phyloP scores from a whole-genome alignment of 202 grass and related monocot genomes.

The Alloteropsis angusta region DNA sequence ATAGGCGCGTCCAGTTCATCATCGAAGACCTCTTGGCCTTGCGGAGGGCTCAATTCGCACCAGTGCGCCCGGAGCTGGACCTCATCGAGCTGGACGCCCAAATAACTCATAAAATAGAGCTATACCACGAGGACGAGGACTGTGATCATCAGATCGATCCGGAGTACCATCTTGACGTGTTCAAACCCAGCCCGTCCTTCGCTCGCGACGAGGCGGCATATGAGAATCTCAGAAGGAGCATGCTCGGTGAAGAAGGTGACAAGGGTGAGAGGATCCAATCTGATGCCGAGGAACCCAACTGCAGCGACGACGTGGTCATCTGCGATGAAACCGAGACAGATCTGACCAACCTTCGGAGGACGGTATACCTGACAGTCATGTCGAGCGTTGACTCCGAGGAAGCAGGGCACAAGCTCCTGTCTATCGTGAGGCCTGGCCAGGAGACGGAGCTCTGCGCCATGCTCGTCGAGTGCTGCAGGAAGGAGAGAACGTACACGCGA shows the following conservation, averaged over 20 bases:
- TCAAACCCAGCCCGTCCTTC: neutral
- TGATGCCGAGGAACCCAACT: no score
- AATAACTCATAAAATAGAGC: neutral
- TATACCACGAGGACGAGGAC: no score
- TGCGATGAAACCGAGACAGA: neutral
- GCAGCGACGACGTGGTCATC: no score
- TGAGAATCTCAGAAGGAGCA: neutral
- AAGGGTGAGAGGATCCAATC: no score
- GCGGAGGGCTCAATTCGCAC: neutral
- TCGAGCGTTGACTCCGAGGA: neutral
- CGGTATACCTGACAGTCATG: constrained; percentile 14
- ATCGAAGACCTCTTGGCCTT: neutral
- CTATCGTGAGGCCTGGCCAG: neutral
- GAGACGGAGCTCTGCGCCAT: constrained; percentile 14
- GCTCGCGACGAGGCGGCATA: neutral
- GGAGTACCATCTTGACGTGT: neutral
- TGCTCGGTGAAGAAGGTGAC: no score
- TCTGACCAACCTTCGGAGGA: neutral
- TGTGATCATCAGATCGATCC: no score
- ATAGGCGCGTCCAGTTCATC: neutral
- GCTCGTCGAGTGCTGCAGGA: constrained; percentile 6
- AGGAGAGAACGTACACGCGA: neutral
- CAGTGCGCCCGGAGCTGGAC: neutral
- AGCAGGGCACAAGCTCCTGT: constrained; percentile 5
- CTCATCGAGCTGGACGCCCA: neutral